Percentiles rank a stretch among this genome's conserved stretches.
These are phyloP conservation scores for Colletotrichum simmondsii DNA, from an alignment of 2,329 filamentous ascomycete species.

Conservation along the genomic window DNA sequence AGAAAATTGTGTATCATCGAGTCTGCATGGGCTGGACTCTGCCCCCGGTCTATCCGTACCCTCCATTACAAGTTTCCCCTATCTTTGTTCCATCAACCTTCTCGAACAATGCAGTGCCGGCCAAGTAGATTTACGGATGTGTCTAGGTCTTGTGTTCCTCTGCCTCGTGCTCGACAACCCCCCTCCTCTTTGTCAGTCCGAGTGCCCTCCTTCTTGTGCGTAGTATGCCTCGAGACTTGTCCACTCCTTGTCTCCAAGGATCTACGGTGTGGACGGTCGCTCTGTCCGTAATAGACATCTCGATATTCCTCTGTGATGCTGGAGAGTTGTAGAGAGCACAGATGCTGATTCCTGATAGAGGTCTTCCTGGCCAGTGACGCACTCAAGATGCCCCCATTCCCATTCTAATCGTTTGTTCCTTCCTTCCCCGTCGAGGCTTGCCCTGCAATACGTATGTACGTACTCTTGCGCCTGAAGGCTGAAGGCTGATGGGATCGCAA, in stretches of 20 bases:
- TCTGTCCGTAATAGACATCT: background rate
- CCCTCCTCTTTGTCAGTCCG: background rate
- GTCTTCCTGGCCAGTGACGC: background rate
- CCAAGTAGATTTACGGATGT: background rate
- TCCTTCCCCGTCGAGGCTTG: background rate
- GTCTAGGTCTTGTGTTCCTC: background rate
- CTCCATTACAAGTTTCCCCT: background rate
- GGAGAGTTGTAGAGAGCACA: too few species aligned
- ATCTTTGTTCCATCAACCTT: constrained; percentile 30
- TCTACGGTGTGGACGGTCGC: background rate
- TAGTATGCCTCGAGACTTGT: background rate
- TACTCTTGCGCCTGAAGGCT: background rate
- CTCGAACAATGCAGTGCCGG: constrained; percentile 30
- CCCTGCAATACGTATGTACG: too few species aligned
- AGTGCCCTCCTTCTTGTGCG: background rate
- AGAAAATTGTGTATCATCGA: too few species aligned
- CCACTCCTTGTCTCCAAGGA: background rate
- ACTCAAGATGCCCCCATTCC: background rate
- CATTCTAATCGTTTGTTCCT: background rate
- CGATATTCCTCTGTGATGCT: background rate
- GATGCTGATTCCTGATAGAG: background rate
- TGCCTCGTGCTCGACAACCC: too few species aligned
- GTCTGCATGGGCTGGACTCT: background rate
- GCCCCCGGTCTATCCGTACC: too few species aligned
- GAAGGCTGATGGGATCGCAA: background rate